Base-by-base conservation (phyloP, 2,329 filamentous ascomycete genomes). In the Fusarium continuum region DNA sequence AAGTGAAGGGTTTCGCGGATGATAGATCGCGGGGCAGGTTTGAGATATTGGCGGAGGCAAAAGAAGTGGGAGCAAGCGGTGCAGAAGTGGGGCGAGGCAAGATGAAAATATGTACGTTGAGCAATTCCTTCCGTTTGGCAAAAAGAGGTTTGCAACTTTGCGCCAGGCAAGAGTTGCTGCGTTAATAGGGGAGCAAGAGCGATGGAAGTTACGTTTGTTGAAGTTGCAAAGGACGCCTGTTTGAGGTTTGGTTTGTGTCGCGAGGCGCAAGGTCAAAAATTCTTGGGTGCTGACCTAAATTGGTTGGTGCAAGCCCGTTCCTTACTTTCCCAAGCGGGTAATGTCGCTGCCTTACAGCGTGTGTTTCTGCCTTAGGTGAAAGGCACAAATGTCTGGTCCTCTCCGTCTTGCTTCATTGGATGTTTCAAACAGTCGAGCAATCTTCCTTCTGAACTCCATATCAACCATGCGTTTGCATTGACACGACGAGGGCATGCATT, bases 121-220 rank as follows among this genome's bases (percentile, higher is more conserved):
- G 64, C 71, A 67, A 53, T 72, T 71, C 70, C 66, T 73, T 67
- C 56, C 48, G 40, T 54, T 61, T 36, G 36, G 34, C 48, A 47
- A 31, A 47, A 36, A 47, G 35, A 49, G 36, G 52, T 50, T 59
- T 60, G 53, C 64, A 69, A 75, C 70, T 73, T 76, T 78, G 77
- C 76, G 63, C 77, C 77, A 77, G 76, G 76, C 76, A 78, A 77
- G 70, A 69, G 50, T 68, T 44, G 54, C 52, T n/a, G n/a, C n/a
- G n/a, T n/a, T n/a, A 50, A 57, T 54, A 31, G 38, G 31, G 43
- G 55, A 61, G 46, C 39, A 57, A 58, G 41, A 61, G 57, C 39
- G 58, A 64, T 45, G 48, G 49, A 57, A 57, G 55, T 53, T 56
- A 50, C 45, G 58, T 50, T 64, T 59, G 51, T 56, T 43, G 68